Conservation (phyloP, 108 stramenopile species). For the Epithemia pelagica region DNA sequence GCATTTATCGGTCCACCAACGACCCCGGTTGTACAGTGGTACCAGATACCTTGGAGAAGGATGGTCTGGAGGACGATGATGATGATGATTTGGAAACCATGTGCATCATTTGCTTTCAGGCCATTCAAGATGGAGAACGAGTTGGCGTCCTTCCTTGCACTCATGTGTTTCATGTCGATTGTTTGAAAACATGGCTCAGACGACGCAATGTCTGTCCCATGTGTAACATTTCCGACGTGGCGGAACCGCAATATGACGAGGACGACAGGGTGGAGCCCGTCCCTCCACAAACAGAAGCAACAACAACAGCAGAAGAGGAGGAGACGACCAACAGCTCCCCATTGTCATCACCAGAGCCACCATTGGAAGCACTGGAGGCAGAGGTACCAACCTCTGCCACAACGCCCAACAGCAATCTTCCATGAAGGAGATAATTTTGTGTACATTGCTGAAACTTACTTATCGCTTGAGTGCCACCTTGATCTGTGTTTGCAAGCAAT, state of each 20-base stretch:
- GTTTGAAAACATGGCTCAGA: slow-evolving; percentile 59
- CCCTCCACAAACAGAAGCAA: not conserved
- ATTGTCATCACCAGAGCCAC: too few relatives aligned
- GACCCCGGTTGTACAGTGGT: not conserved
- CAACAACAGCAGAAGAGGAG: too few relatives aligned
- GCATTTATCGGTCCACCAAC: slow-evolving; percentile 1
- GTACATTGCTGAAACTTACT: too few relatives aligned
- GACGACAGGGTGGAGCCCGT: not conserved
- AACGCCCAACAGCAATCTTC: too few relatives aligned
- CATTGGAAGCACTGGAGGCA: too few relatives aligned
- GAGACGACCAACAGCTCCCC: slow-evolving; percentile 2
- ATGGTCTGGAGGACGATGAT: not conserved
- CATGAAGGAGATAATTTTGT: too few relatives aligned
- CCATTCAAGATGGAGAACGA: slow-evolving; percentile 67
- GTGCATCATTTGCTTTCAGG: slow-evolving; percentile 64
- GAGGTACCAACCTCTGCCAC: too few relatives aligned
- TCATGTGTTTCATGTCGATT: slow-evolving; percentile 65
- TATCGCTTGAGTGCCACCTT: too few relatives aligned
- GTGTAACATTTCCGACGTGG: slow-evolving; percentile 50
- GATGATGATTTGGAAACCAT: slow-evolving; percentile 22
- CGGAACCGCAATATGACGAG: slow-evolving; percentile 6
- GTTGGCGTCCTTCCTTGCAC: slow-evolving; percentile 59
- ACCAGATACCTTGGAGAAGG: not conserved
- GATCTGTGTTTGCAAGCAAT: too few relatives aligned
- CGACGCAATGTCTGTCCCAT: slow-evolving; percentile 69